Percentiles rank a stretch among this genome's conserved stretches.
These are phyloP conservation scores for Kluyveromyces marxianus DNA, from an alignment of 1,139 yeast species.

Conservation along the genomic window DNA sequence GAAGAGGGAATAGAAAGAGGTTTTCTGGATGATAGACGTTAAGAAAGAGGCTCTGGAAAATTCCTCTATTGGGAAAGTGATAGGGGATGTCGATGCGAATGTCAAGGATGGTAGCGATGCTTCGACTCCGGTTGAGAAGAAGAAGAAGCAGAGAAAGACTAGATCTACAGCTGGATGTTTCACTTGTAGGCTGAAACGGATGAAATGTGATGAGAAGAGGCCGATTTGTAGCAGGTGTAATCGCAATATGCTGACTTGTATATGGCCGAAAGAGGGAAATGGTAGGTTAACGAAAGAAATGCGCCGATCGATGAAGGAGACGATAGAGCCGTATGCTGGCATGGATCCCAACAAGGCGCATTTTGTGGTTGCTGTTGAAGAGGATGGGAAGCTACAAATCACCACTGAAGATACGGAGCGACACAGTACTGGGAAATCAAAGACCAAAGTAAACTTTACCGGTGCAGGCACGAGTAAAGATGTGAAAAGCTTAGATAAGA, in stretches of 20 bases:
- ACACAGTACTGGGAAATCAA: no score
- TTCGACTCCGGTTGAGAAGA: no score
- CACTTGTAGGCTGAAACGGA: conserved; percentile 44
- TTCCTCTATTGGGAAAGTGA: background rate
- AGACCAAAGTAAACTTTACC: no score
- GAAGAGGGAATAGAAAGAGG: no score
- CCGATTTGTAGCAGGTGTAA: conserved; percentile 45
- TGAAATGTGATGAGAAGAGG: conserved; percentile 46
- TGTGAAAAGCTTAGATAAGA: no score
- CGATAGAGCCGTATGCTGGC: conserved; percentile 9
- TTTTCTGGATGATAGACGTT: no score
- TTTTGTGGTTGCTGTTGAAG: background rate
- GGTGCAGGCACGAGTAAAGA: no score
- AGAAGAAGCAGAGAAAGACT: conserved; percentile 18
- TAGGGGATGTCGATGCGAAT: background rate
- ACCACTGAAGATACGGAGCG: background rate
- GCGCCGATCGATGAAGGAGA: conserved; percentile 10
- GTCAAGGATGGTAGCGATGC: no score
- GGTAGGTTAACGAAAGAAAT: conserved; percentile 14
- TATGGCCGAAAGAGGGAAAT: conserved; percentile 34
- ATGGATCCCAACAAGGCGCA: background rate
- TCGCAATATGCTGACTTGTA: conserved; percentile 38
- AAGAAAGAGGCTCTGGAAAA: background rate
- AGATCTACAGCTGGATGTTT: conserved; percentile 35
- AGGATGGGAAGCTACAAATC: background rate